Evolutionary conservation across 1,284 basidiomycete species (phyloP).

Genomic region (Pseudozyma sp.): DNA sequence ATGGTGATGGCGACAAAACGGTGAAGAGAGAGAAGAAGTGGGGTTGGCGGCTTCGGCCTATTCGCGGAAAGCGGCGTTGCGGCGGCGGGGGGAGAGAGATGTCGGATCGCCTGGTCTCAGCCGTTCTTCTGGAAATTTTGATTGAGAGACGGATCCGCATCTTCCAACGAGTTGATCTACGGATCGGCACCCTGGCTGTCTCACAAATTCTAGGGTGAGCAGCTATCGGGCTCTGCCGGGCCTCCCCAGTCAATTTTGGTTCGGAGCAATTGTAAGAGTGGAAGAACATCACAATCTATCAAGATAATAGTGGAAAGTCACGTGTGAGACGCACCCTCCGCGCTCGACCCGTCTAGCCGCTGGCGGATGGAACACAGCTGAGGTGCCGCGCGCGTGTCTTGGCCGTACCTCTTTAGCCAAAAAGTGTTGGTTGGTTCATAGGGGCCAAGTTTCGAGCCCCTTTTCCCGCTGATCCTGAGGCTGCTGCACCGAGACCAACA

Average conservation of each 20-base stretch:
- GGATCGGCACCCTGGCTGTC: not conserved
- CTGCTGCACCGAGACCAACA: no score
- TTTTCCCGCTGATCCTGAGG: not conserved
- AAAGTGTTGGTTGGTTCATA: constrained; percentile 1
- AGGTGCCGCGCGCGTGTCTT: not conserved
- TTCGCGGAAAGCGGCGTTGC: not conserved
- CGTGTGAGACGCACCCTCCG: not conserved
- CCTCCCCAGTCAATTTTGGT: not conserved
- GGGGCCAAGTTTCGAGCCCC: not conserved
- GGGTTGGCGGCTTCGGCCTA: not conserved
- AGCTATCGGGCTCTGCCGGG: constrained; percentile 9
- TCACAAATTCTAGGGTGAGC: not conserved
- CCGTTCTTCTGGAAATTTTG: constrained; percentile 13
- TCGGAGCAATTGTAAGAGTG: no score
- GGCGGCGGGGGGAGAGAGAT: not conserved
- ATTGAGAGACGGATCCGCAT: constrained; percentile 27
- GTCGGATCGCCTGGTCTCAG: not conserved
- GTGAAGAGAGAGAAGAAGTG: not conserved
- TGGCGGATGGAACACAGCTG: not conserved
- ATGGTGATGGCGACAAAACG: constrained; percentile 1
- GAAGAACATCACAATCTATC: no score
- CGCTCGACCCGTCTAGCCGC: not conserved
- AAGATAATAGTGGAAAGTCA: not conserved
- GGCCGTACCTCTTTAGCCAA: not conserved
- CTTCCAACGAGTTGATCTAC: not conserved